phyloP scores from a whole-genome alignment of 2,329 filamentous ascomycete species.

The Purpureocillium takamizusanense region DNA sequence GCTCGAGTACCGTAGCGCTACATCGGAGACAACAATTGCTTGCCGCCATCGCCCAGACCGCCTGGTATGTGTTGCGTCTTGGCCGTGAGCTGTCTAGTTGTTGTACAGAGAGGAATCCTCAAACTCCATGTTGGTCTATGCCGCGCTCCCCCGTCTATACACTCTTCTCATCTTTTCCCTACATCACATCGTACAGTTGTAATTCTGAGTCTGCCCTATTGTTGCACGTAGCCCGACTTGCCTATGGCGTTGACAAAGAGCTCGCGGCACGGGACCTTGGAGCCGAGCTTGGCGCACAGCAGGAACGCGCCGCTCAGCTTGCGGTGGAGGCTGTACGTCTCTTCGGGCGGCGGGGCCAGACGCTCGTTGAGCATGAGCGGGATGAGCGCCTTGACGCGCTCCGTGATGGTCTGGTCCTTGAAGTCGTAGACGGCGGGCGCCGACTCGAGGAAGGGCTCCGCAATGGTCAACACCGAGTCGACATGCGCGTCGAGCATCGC shows the following conservation, averaged over 20 bases:
- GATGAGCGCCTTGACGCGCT: constrained; percentile 79
- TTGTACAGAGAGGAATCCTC: no score
- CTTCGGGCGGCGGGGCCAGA: constrained; percentile 84
- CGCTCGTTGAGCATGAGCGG: constrained; percentile 89
- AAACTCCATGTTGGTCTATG: not conserved
- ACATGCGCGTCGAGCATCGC: constrained; percentile 87
- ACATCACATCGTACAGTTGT: no score
- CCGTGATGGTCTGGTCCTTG: constrained; percentile 88
- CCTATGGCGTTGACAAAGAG: constrained; percentile 59
- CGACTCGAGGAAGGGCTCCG: constrained; percentile 73
- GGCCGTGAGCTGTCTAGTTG: no score
- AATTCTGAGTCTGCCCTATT: no score
- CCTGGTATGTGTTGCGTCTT: no score
- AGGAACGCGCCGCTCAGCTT: constrained; percentile 94
- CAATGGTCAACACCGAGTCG: constrained; percentile 79
- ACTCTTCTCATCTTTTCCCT: no score
- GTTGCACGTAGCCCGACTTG: constrained; percentile 23
- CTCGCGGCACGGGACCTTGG: constrained; percentile 69
- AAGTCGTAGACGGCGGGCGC: constrained; percentile 89
- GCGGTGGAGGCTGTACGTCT: constrained; percentile 91
- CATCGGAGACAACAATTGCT: no score
- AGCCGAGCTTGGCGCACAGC: constrained; percentile 79
- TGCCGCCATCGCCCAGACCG: no score
- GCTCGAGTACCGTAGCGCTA: no score
- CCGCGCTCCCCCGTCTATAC: no score